Evolutionary conservation across 2,329 filamentous ascomycete species (phyloP).

Genomic region (Penicillium hordei): DNA sequence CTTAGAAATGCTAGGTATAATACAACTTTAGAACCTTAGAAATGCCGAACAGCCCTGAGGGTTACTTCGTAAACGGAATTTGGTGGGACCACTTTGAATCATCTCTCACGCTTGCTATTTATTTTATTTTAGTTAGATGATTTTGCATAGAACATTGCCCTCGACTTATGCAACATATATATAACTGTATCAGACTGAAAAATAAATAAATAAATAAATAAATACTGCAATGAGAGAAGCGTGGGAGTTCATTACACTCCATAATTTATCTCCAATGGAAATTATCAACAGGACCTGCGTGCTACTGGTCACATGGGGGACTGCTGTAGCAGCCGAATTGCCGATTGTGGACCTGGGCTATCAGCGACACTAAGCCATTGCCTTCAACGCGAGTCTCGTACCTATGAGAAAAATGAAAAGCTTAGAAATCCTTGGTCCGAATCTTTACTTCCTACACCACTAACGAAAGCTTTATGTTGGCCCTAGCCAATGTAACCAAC

Average conservation of each 20-base stretch:
- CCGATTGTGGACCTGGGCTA: constrained; percentile 1
- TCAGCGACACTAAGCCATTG: neutral
- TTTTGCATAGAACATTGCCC: neutral
- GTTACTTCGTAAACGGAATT: neutral
- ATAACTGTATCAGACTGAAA: neutral
- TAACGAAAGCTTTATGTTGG: neutral
- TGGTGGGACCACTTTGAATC: neutral
- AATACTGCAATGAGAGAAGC: neutral
- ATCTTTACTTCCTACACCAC: neutral
- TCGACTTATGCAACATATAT: neutral
- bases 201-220: neutral
- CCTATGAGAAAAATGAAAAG: neutral
- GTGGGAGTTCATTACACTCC: neutral
- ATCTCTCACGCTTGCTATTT: neutral
- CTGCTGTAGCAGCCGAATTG: neutral
- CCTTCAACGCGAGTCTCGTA: neutral
- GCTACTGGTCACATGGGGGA: neutral
- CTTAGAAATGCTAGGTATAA: neutral
- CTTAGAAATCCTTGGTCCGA: neutral
- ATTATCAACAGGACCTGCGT: neutral
- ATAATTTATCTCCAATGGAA: neutral
- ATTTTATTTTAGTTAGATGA: neutral
- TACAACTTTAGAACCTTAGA: neutral
- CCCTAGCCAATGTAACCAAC: neutral
- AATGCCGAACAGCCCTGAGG: neutral